Base-by-base conservation (phyloP, 75 land plant species). In the Cunninghamia lanceolata region DNA sequence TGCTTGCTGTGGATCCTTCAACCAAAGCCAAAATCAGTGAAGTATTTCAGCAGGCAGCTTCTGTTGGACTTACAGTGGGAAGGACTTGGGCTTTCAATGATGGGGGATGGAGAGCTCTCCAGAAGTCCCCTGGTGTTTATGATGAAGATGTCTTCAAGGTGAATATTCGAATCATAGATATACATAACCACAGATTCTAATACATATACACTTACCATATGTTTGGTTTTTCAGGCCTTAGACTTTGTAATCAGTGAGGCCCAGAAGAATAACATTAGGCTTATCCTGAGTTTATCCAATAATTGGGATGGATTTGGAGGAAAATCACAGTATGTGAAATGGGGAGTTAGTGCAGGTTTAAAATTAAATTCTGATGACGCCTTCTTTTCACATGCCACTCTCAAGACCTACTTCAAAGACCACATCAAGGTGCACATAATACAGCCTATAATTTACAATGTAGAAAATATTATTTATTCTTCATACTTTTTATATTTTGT, bases 31-130 rank as follows among this genome's bases (percentile, higher is more conserved):
- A 92, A 77, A 94, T 95, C 40, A 88, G 83, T 34, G 94, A 94
- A 43, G 86, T 98, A 39, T 90, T 98, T 43, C 85, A 89, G 74
- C 90, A 96, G 81, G 97, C 95, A 7, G 88, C 95, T 13, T 90
- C 93, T 5, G 90, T 91, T 3, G 99, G 98, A 6, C 90, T 97
- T 34, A 92, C 93, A 6, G 98, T 97, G 30, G 93, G 92, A 81
- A 86, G 98, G 84, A 97, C 99, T 38, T 97, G 99, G 99, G 98
- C 96, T 84, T 97, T 97, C 90, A 94, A 92, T 81, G 98, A 97
- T 86, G 99, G 97, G 39, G 94, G 94, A 38, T 95, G 95, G 93
- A 87, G 93, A 68, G 99, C 99, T 76, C 93, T 97, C 86, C 99
- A 97, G 91, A 91, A 86, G 36, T 91, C 94, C 35, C 99, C 97